Conservation (phyloP, 768 basidiomycete species). For the Lactarius evosmus region DNA sequence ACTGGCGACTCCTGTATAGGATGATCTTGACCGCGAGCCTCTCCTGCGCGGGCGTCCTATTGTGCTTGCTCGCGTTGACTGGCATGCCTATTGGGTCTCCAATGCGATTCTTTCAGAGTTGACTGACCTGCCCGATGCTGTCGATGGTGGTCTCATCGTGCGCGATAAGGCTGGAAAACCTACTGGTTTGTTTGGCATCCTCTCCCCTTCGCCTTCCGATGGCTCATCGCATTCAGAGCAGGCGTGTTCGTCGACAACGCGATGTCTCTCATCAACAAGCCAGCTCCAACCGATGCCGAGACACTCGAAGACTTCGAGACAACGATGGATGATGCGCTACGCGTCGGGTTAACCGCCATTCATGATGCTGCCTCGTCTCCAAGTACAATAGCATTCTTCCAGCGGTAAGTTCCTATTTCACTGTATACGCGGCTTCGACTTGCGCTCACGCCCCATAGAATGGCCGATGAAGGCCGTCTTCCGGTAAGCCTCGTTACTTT, state of each 20-base stretch:
- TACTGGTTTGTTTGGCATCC: slow-evolving; percentile 49
- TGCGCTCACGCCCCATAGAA: slow-evolving; percentile 40
- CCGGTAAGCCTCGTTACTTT: slow-evolving; percentile 48
- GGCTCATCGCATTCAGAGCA: slow-evolving; percentile 16
- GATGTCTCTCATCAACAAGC: slow-evolving; percentile 68
- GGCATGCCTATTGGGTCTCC: slow-evolving; percentile 87
- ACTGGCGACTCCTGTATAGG: slow-evolving; percentile 39
- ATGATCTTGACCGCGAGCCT: slow-evolving; percentile 68
- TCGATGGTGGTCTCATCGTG: slow-evolving; percentile 73
- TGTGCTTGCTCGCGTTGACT: slow-evolving; percentile 72
- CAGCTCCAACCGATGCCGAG: slow-evolving; percentile 54
- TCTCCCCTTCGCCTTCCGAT: not conserved
- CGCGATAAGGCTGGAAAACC: slow-evolving; percentile 59
- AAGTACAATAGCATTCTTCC: slow-evolving; percentile 58
- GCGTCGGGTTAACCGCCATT: slow-evolving; percentile 77
- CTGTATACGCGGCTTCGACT: slow-evolving; percentile 3
- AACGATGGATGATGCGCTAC: slow-evolving; percentile 65
- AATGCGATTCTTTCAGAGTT: slow-evolving; percentile 63
- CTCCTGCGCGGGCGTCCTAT: slow-evolving; percentile 68
- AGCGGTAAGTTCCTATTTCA: slow-evolving; percentile 43
- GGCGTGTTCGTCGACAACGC: slow-evolving; percentile 89
- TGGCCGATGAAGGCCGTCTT: slow-evolving; percentile 63
- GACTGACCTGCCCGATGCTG: slow-evolving; percentile 52
- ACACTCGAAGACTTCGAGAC: slow-evolving; percentile 62
- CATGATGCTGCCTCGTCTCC: slow-evolving; percentile 71